phyloP scores from a whole-genome alignment of 345 rosid species.

The Hypericum perforatum region DNA sequence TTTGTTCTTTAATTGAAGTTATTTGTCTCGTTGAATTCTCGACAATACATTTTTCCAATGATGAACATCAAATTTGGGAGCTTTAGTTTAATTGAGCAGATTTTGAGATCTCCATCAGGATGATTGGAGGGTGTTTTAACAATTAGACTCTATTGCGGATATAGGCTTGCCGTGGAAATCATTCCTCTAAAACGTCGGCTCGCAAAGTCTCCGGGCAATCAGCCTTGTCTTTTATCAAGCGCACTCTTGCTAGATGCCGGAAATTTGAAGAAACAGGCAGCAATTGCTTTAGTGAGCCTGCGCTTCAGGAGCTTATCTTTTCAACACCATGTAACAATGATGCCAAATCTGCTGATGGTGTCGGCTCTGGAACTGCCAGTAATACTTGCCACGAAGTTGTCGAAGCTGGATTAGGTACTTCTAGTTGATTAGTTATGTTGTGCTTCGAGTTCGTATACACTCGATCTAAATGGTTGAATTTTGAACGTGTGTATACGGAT shows the following conservation, averaged over 20 bases:
- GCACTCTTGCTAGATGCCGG: conserved; percentile 62
- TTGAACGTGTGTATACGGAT: too few species aligned
- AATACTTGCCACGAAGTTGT: conserved; percentile 56
- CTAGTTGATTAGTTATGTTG: conserved; percentile 2
- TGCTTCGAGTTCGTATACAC: too few species aligned
- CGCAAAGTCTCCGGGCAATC: conserved; percentile 73
- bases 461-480: too few species aligned
- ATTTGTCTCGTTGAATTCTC: too few species aligned
- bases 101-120: too few species aligned
- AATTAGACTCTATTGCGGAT: conserved; percentile 1
- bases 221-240: conserved; percentile 58
- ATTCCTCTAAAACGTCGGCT: conserved; percentile 40
- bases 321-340: conserved; percentile 52
- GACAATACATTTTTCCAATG: too few species aligned
- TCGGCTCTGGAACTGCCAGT: conserved; percentile 96
- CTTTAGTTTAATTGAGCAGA: too few species aligned
- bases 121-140: too few species aligned
- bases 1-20: too few species aligned
- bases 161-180: conserved; percentile 72
- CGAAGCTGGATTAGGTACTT: conserved; percentile 75
- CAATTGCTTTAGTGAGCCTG: conserved; percentile 72
- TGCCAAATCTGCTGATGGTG: conserved; percentile 73
- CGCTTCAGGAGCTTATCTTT: conserved; percentile 61
- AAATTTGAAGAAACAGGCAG: conserved; percentile 69
- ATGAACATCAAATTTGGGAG: too few species aligned